phyloP scores from a whole-genome alignment of 371 early-diverging fungal species.

The Lichtheimia corymbifera region DNA sequence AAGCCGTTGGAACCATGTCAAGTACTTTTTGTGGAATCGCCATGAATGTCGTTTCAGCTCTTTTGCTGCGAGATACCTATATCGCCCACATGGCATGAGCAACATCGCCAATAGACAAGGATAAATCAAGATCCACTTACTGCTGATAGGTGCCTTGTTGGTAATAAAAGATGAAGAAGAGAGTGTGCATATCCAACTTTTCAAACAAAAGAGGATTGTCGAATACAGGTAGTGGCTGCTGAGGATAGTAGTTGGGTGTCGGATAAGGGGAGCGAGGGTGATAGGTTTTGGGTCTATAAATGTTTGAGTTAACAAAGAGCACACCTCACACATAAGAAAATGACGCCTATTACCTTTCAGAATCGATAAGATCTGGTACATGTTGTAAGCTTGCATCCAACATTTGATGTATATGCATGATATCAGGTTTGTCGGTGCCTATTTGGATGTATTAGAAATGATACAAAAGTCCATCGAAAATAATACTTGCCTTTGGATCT shows the following conservation, averaged over 20 bases:
- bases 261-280: constrained; percentile 77
- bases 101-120: not conserved
- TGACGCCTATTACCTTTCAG: constrained; percentile 57
- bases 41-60: constrained; percentile 97
- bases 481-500: constrained; percentile 58
- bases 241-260: constrained; percentile 91
- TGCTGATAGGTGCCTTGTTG: constrained; percentile 96
- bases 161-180: constrained; percentile 99
- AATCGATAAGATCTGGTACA: constrained; percentile 77
- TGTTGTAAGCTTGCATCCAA: constrained; percentile 74
- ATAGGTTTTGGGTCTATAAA: constrained; percentile 63
- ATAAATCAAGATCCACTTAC: constrained; percentile 46
- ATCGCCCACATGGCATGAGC: not conserved
- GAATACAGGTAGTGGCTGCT: constrained; percentile 77
- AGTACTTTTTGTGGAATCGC: constrained; percentile 98
- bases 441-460: not conserved
- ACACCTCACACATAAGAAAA: too few species aligned
- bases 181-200: constrained; percentile 93
- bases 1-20: constrained; percentile 99
- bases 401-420: constrained; percentile 64
- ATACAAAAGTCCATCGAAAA: not conserved
- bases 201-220: constrained; percentile 83
- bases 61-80: constrained; percentile 91
- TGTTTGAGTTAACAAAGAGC: not conserved
- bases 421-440: constrained; percentile 28